These are phyloP conservation scores for Phytopythium ostracodes DNA, from an alignment of 352 stramenopile genomes.

Conservation along the genomic window DNA sequence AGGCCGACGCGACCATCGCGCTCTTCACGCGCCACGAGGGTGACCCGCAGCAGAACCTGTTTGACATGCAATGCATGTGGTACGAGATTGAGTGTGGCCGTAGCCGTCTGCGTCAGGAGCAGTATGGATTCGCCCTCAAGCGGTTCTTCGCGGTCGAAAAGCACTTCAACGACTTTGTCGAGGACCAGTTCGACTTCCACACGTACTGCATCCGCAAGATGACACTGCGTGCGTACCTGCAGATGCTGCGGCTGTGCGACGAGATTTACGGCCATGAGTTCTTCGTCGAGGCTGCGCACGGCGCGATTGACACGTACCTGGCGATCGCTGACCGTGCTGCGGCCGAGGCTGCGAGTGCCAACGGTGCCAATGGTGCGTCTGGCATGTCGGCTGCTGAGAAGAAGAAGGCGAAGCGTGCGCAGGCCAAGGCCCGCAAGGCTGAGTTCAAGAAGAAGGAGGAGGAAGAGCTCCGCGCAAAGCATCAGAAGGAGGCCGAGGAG, in stretches of 20 bases:
- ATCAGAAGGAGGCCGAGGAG: conserved; percentile 75
- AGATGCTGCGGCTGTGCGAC: conserved; percentile 94
- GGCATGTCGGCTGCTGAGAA: conserved; percentile 92
- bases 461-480: conserved; percentile 65
- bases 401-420: conserved; percentile 88
- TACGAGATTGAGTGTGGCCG: conserved; percentile 93
- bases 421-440: conserved; percentile 85
- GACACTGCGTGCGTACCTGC: conserved; percentile 94
- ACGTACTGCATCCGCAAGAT: conserved; percentile 98
- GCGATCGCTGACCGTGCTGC: conserved; percentile 71
- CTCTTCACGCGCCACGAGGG: conserved; percentile 97
- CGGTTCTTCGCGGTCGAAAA: conserved; percentile 95
- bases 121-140: conserved; percentile 90
- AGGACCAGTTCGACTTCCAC: conserved; percentile 99
- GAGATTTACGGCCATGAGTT: conserved; percentile 87
- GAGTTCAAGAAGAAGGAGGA: conserved; percentile 87
- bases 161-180: conserved; percentile 97
- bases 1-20: conserved; percentile 93
- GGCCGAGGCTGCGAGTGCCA: conserved; percentile 26
- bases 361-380: conserved; percentile 59
- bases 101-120: conserved; percentile 54
- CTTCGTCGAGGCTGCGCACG: conserved; percentile 86
- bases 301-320: conserved; percentile 90
- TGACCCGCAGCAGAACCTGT: conserved; percentile 96
- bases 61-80: conserved; percentile 99